phyloP scores from a whole-genome alignment of 371 early-diverging fungal genomes.

The Syncephalis plumigaleata region DNA sequence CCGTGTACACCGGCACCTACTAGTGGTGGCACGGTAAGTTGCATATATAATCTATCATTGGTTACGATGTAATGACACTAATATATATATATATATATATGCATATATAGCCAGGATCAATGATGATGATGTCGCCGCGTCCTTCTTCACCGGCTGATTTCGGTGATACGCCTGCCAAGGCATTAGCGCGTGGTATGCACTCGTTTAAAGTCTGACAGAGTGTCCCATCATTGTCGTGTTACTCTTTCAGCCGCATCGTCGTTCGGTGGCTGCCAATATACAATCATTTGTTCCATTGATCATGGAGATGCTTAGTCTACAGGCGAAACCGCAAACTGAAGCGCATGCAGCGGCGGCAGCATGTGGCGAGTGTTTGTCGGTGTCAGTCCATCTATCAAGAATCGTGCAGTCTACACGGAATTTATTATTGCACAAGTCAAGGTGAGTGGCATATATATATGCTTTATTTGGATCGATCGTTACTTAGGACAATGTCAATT shows the following conservation, averaged over 20 bases:
- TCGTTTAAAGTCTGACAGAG: constrained; percentile 96
- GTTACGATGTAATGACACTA: not conserved
- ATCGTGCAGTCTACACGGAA: constrained; percentile 55
- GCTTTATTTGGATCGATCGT: not conserved
- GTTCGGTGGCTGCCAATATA: not conserved
- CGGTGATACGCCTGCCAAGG: constrained; percentile 30
- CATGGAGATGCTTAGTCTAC: constrained; percentile 43
- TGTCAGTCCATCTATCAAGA: constrained; percentile 56
- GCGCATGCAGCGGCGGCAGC: constrained; percentile 49
- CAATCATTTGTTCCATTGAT: not conserved
- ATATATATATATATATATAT: not conserved
- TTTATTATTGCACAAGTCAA: constrained; percentile 82
- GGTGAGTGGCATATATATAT: constrained; percentile 15
- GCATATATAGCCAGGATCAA: constrained; percentile 24
- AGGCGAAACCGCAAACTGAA: constrained; percentile 57
- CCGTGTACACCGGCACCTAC: constrained; percentile 31
- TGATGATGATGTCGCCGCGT: constrained; percentile 43
- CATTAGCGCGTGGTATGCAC: constrained; percentile 48
- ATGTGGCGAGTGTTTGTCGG: constrained; percentile 58
- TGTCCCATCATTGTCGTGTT: constrained; percentile 96
- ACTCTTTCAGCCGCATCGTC: constrained; percentile 44
- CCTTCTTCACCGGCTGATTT: constrained; percentile 64
- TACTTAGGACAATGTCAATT: not conserved
- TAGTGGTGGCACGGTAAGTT: constrained; percentile 19
- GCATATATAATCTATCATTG: not conserved